Evolutionary conservation across 331 rosid species (phyloP).

Genomic region (Phaseolus coccineus): DNA sequence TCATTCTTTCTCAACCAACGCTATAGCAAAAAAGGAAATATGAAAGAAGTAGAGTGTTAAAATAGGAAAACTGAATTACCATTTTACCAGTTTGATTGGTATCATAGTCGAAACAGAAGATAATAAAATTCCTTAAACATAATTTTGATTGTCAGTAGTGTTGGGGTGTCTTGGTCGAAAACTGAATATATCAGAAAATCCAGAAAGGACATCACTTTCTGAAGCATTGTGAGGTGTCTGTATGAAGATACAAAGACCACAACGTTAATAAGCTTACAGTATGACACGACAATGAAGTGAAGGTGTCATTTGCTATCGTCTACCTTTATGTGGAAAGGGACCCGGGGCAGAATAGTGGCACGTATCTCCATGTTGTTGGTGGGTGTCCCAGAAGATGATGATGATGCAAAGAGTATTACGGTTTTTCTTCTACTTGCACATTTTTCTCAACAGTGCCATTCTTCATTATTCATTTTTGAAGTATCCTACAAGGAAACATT

Average conservation of each 20-base stretch:
- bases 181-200: constrained; percentile 22
- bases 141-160: not conserved
- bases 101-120: not conserved
- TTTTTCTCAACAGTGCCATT: not conserved
- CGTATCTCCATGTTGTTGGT: constrained; percentile 46
- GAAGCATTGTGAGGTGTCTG: constrained; percentile 10
- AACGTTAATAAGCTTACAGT: constrained; percentile 16
- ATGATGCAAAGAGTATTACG: not conserved
- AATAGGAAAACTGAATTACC: too few species aligned
- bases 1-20: too few species aligned
- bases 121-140: not conserved
- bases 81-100: too few species aligned
- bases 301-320: constrained; percentile 29
- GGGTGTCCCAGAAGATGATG: not conserved
- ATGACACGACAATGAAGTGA: constrained; percentile 42
- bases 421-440: not conserved
- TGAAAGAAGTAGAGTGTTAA: too few species aligned
- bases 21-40: too few species aligned
- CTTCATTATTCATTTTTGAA: not conserved
- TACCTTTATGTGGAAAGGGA: constrained; percentile 56
- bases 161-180: not conserved
- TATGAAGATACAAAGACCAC: constrained; percentile 1
- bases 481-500: constrained; percentile 18
- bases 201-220: constrained; percentile 37
- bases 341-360: constrained; percentile 24